Evolutionary conservation across 495 filamentous ascomycete genomes (phyloP).

Genomic region (Niebla homalea): DNA sequence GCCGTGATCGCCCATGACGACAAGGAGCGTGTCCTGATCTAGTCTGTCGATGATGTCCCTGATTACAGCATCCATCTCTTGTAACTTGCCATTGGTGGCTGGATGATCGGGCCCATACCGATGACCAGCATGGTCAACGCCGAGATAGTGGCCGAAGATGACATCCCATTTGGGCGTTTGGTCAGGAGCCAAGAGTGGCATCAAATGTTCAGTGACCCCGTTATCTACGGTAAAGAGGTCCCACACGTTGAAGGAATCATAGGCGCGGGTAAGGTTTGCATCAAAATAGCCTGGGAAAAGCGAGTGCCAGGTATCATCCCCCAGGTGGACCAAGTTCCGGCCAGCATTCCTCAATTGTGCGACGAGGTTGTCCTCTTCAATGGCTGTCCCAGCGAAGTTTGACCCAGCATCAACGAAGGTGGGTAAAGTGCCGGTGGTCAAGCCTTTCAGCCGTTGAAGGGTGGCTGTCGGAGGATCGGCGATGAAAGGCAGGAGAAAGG

Average conservation of each 20-base stretch:
- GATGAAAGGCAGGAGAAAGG: constrained; percentile 88
- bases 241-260: constrained; percentile 97
- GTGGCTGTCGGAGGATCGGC: constrained; percentile 93
- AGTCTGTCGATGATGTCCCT: constrained; percentile 54
- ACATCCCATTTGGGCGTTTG: constrained; percentile 73
- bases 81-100: constrained; percentile 79
- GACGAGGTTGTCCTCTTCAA: constrained; percentile 91
- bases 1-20: constrained; percentile 96
- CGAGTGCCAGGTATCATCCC: constrained; percentile 91
- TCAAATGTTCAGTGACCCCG: constrained; percentile 83
- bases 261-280: constrained; percentile 64
- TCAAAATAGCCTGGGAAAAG: constrained; percentile 90
- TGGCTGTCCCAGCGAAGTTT: constrained; percentile 92
- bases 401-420: constrained; percentile 89
- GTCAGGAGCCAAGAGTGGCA: constrained; percentile 58
- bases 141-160: constrained; percentile 82
- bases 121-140: constrained; percentile 95
- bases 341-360: constrained; percentile 68
- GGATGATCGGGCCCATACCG: constrained; percentile 87
- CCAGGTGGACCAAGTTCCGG: constrained; percentile 80
- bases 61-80: constrained; percentile 79
- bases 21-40: constrained; percentile 74
- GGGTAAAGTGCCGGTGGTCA: constrained; percentile 90
- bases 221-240: constrained; percentile 95
- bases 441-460: constrained; percentile 78